Evolutionary conservation across 2,329 filamentous ascomycete species (phyloP).

Genomic region (Teratosphaeria nubilosa): DNA sequence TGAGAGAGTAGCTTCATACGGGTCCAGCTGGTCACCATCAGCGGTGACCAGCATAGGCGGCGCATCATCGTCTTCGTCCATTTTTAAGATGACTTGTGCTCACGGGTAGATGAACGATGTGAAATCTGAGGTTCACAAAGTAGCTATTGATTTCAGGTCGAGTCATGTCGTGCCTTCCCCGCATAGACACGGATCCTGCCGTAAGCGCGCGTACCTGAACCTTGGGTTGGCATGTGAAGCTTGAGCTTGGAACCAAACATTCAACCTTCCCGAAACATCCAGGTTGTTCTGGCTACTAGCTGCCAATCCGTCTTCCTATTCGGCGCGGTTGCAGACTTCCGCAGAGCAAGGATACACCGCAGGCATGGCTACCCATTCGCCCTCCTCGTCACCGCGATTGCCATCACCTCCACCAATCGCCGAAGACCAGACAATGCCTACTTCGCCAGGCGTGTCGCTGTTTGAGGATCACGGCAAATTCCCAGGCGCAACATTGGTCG

Average conservation of each 20-base stretch:
- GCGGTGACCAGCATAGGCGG: conserved; percentile 55
- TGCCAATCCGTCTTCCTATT: not conserved
- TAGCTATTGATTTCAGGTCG: not conserved
- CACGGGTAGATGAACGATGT: not conserved
- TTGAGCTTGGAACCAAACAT: not conserved
- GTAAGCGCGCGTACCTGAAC: not conserved
- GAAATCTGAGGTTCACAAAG: not conserved
- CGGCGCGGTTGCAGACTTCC: not conserved
- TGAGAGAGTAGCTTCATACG: conserved; percentile 20
- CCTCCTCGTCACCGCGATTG: conserved; percentile 76
- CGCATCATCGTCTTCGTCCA: conserved; percentile 55
- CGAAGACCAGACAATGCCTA: conserved; percentile 81
- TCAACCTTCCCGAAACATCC: not conserved
- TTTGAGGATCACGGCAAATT: conserved; percentile 48
- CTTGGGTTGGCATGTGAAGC: not conserved
- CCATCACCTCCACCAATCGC: conserved; percentile 90
- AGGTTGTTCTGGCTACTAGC: not conserved
- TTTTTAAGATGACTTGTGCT: conserved; percentile 17
- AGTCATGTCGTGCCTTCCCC: not conserved
- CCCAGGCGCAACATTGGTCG: conserved; percentile 50
- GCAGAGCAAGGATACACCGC: not conserved
- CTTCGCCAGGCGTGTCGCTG: conserved; percentile 58
- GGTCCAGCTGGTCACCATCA: conserved; percentile 12
- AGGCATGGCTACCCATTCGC: conserved; percentile 30
- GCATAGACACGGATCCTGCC: not conserved